Base-by-base conservation (phyloP, 2,329 filamentous ascomycete species). In the Fusarium incarnatum region DNA sequence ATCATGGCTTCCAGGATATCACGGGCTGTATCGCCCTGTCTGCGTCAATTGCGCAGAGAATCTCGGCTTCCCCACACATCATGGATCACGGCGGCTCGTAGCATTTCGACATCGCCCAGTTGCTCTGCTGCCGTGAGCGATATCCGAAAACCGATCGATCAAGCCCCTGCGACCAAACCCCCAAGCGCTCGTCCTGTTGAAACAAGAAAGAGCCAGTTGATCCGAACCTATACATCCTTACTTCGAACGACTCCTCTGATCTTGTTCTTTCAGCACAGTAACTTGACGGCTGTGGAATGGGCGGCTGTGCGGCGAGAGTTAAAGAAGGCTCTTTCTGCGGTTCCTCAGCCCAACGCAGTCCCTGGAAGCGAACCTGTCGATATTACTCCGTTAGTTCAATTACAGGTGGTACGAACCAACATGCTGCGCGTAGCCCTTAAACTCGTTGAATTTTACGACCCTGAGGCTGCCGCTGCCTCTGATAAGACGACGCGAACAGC, bases 361-460 rank as follows among this genome's bases (percentile, higher is more conserved):
- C 62, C 68, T 5, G 73, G 69, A 4, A 68, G 69, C 4, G 79
- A 83, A 27, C 75, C 80, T 16, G 68, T 82, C 23, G 80, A 87
- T 32, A 78, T 93, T 34, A 85, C 87, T n/a, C 81, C 87, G 3
- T 82, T 84, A 41, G 86, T 96, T 71, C 91, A 93, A 80, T 79
- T 98, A 27, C 91, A 97, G 79, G 92, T 97, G 27, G 84, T 99
- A 59, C 91, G 96, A 77, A 96, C 93, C 16, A 92, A 93, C 77
- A 97, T 99, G 77, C 93, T 99, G 78, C 90, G 91, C 71, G 89
- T 93, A 20, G 94, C 95, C 2, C 83, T 98, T 67, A 91, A 92
- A 71, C 88, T 98, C 54, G 90, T 94, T 66, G 95, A 98, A 77
- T 97, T 94, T 81, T 97, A 88, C 77, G 87, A 87, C 77, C 87